phyloP scores from a whole-genome alignment of 371 early-diverging fungal species.

The Apophysomyces ossiformis region DNA sequence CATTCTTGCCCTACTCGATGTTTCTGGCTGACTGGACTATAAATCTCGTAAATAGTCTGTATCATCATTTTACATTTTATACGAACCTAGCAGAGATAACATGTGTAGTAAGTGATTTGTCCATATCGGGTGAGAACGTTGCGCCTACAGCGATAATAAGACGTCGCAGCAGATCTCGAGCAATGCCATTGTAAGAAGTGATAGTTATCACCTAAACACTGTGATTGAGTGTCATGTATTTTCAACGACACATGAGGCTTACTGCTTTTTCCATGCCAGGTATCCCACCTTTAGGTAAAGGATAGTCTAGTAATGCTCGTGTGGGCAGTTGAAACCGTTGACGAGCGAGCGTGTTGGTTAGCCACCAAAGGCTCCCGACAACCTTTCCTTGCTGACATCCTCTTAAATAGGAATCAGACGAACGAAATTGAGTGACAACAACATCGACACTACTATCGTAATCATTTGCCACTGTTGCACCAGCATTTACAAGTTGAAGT shows the following conservation, averaged over 20 bases:
- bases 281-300: constrained; percentile 51
- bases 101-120: constrained; percentile 45
- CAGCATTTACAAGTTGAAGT: constrained; percentile 56
- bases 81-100: constrained; percentile 71
- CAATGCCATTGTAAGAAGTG: constrained; percentile 69
- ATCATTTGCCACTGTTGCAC: constrained; percentile 47
- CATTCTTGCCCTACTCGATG: constrained; percentile 62
- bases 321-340: constrained; percentile 45
- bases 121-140: constrained; percentile 59
- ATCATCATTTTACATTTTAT: constrained; percentile 10
- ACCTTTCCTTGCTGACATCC: constrained; percentile 68
- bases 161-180: constrained; percentile 70
- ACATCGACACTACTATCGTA: constrained; percentile 54
- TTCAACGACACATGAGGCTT: constrained; percentile 12
- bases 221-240: not conserved
- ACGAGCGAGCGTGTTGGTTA: constrained; percentile 50
- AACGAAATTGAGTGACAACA: constrained; percentile 64
- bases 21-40: constrained; percentile 49
- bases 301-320: constrained; percentile 60
- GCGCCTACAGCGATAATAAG: constrained; percentile 73
- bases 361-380: constrained; percentile 68
- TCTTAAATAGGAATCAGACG: constrained; percentile 52
- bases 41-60: not conserved
- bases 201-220: constrained; percentile 56
- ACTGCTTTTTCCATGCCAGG: constrained; percentile 57